Conservation (phyloP, 768 basidiomycete genomes). For the Collybia sordida region DNA sequence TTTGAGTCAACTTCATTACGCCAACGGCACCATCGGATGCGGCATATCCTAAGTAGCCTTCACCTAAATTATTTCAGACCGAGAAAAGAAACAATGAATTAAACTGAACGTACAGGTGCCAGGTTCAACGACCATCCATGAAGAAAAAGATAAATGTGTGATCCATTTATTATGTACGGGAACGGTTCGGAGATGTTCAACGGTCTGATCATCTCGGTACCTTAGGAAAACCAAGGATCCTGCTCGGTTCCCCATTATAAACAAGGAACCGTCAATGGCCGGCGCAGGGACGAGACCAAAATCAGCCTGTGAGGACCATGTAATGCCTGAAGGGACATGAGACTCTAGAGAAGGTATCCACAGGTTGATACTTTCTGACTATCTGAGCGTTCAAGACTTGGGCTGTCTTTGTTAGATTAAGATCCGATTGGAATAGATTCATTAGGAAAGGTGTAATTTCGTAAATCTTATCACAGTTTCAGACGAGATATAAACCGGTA, state of each 20-base stretch:
- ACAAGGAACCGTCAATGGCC: conserved; percentile 56
- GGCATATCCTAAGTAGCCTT: conserved; percentile 57
- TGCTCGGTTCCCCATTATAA: conserved; percentile 68
- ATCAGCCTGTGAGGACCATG: conserved; percentile 65
- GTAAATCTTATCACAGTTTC: conserved; percentile 38
- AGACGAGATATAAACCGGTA: neutral
- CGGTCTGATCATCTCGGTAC: conserved; percentile 27
- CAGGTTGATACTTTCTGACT: conserved; percentile 41
- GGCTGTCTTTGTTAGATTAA: conserved; percentile 16
- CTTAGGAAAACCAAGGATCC: conserved; percentile 62
- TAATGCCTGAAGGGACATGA: conserved; percentile 47
- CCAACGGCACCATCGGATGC: conserved; percentile 58
- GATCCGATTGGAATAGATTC: conserved; percentile 22
- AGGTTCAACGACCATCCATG: conserved; percentile 42
- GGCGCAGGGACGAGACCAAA: conserved; percentile 54
- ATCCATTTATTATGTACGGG: conserved; percentile 61
- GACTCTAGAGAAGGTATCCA: neutral
- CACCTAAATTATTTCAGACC: conserved; percentile 37
- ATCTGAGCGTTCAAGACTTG: conserved; percentile 54
- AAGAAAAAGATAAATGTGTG: conserved; percentile 57
- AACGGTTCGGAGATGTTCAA: conserved; percentile 37
- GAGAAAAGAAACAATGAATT: neutral
- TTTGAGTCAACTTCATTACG: conserved; percentile 54
- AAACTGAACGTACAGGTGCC: conserved; percentile 40
- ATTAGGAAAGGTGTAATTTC: conserved; percentile 56